These are phyloP conservation scores for Dipteronia sinensis DNA, from an alignment of 345 rosid genomes.

Conservation along the genomic window DNA sequence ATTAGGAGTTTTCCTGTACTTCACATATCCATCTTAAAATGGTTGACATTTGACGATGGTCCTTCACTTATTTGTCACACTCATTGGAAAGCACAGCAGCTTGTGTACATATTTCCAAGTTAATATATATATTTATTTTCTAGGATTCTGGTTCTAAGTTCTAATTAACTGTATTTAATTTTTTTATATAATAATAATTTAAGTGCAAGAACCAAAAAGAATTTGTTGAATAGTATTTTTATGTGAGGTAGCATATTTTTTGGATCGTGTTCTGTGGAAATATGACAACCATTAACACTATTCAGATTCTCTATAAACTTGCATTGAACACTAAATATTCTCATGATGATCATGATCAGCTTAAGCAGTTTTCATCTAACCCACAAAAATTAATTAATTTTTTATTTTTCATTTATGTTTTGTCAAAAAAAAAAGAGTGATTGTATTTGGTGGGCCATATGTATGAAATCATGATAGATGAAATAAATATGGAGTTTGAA, in stretches of 20 bases:
- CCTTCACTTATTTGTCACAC: not conserved
- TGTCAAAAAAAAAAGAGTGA: not conserved
- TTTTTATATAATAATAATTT: no score
- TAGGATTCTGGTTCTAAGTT: not conserved
- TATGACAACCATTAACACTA: conserved; percentile 17
- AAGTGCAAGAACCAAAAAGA: not conserved
- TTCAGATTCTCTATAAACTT: conserved; percentile 16
- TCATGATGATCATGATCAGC: not conserved
- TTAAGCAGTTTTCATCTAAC: not conserved
- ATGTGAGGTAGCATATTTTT: conserved; percentile 22
- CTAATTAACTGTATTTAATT: not conserved
- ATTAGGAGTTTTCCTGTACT: no score
- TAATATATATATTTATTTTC: no score
- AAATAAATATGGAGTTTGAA: not conserved
- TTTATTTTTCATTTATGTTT: not conserved
- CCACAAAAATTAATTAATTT: not conserved
- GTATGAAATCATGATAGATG: conserved; percentile 1
- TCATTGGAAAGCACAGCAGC: not conserved
- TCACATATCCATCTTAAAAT: no score
- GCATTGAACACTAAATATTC: not conserved
- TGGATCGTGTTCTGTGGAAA: conserved; percentile 36
- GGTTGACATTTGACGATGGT: not conserved
- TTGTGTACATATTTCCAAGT: not conserved
- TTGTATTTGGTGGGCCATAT: not conserved
- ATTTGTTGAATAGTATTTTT: not conserved